Base-by-base conservation (phyloP, 2,329 filamentous ascomycete genomes). In the Pyrenochaeta sp. region DNA sequence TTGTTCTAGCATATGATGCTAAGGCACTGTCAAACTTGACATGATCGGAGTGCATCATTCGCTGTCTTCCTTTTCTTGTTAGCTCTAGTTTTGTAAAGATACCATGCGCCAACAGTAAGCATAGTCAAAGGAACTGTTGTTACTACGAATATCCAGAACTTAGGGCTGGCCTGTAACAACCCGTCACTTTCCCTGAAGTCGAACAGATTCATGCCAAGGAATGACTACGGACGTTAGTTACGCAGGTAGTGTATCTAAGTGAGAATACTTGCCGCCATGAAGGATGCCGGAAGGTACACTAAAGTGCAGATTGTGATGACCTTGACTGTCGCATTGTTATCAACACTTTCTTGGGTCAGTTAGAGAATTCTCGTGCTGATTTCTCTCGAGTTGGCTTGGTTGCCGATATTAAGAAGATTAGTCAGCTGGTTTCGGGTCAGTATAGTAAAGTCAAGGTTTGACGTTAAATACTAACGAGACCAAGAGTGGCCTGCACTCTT, bases 281-380 rank as follows among this genome's bases (percentile, higher is more conserved):
- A 58, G 2, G 48, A 50, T 6, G 51, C 41, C 6, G 53, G 53
- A 1, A 58, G 42, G 29, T 58, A 58, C 18, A 58, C 53, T 26
- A 58, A 18, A 6, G 53, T 53, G 27, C 35, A 50, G 9, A 58
- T 14, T 4, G 51, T 58, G 13, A 58, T 53, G 11, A 43, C 40
- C 13, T 20, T 39, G 10, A 32, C 27, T 21, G 40, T 51, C 1
- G 30, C 30, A 14, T 39, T 43, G 8, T 30, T 23, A 28, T 38
- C 27, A 3, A 35, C 40, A 15, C 34, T 21, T 15, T 43, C 37
- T 20, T 43, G 27, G 14, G 49, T 14, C 46, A 42, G 1, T 43
- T 50, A 45, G 40, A 55, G 19, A 26, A 47, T 22, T 47, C 46
- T 27, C 31, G 39, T 8, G 30, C 29, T 19, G 9, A 4, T 19